These are phyloP conservation scores for Penicillium verhagenii DNA, from an alignment of 495 filamentous ascomycete species.

Conservation along the genomic window DNA sequence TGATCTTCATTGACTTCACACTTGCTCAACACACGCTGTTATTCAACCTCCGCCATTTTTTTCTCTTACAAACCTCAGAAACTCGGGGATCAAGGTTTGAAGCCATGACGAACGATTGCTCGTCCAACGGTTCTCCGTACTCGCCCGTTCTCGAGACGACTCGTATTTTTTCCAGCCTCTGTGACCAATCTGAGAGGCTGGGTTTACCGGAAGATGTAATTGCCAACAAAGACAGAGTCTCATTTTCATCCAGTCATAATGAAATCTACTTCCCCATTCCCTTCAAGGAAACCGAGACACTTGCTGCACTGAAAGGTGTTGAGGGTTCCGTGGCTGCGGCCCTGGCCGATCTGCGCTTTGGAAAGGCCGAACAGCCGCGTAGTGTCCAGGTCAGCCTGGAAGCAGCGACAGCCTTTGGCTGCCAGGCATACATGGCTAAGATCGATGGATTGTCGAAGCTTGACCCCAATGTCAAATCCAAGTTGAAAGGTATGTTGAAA, in stretches of 20 bases:
- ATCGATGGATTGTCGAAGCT: conserved; percentile 67
- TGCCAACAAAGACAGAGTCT: conserved; percentile 36
- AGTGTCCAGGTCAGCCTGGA: conserved; percentile 61
- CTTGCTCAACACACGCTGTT: too few relatives aligned
- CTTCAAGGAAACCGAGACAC: conserved; percentile 68
- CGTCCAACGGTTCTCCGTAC: conserved; percentile 22
- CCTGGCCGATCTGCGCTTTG: conserved; percentile 58
- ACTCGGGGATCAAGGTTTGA: neutral
- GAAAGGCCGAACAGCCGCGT: conserved; percentile 28
- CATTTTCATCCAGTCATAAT: conserved; percentile 42
- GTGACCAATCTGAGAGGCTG: conserved; percentile 39
- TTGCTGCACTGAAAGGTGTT: conserved; percentile 65
- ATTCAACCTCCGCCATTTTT: too few relatives aligned
- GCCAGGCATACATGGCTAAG: conserved; percentile 70
- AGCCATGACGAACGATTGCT: conserved; percentile 15
- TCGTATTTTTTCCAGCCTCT: conserved; percentile 43
- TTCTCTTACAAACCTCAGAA: too few relatives aligned
- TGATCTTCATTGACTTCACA: neutral
- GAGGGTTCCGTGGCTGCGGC: conserved; percentile 67
- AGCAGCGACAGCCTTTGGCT: conserved; percentile 63
- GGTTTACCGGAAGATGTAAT: conserved; percentile 36
- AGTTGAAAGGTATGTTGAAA: conserved; percentile 57
- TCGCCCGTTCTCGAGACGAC: conserved; percentile 43
- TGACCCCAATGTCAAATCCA: conserved; percentile 57
- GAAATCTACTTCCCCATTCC: conserved; percentile 60